phyloP scores from a whole-genome alignment of 1,284 basidiomycete genomes.

The Xerocomus amazonicus region DNA sequence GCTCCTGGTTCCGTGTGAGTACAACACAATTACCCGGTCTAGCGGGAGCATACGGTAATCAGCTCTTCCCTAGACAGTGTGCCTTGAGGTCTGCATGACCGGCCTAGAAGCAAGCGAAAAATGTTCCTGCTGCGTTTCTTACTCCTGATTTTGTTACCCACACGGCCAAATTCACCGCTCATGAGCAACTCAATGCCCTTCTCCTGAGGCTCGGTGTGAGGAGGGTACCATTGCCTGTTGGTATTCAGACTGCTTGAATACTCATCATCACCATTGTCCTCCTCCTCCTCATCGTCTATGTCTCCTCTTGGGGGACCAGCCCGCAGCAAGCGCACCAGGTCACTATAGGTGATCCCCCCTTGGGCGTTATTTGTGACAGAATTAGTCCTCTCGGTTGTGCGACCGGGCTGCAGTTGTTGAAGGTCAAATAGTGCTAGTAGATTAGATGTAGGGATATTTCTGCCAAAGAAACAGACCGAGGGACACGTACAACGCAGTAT shows the following conservation, averaged over 20 bases:
- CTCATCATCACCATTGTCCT: slow-evolving; percentile 38
- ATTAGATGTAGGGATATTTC: slow-evolving; percentile 3
- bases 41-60: slow-evolving; percentile 40
- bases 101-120: slow-evolving; percentile 45
- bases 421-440: slow-evolving; percentile 43
- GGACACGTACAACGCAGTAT: slow-evolving; percentile 38
- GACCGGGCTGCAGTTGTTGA: slow-evolving; percentile 28
- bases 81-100: slow-evolving; percentile 38
- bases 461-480: neutral
- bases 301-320: slow-evolving; percentile 12
- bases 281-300: slow-evolving; percentile 35
- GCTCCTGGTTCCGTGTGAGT: slow-evolving; percentile 43
- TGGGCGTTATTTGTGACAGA: slow-evolving; percentile 30
- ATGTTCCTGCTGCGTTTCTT: slow-evolving; percentile 41
- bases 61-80: slow-evolving; percentile 50
- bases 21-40: neutral
- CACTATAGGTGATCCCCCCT: slow-evolving; percentile 16
- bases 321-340: slow-evolving; percentile 23
- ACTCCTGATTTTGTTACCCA: slow-evolving; percentile 47
- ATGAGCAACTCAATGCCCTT: slow-evolving; percentile 69
- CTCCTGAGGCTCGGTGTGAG: slow-evolving; percentile 63
- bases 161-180: slow-evolving; percentile 83
- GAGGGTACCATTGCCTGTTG: slow-evolving; percentile 40
- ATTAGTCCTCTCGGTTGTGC: slow-evolving; percentile 23
- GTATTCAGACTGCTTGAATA: slow-evolving; percentile 28